Percentiles rank a stretch among this genome's conserved stretches.
These are phyloP conservation scores for Sporothrix brasiliensis DNA, from an alignment of 2,329 filamentous ascomycete genomes.

Conservation along the genomic window DNA sequence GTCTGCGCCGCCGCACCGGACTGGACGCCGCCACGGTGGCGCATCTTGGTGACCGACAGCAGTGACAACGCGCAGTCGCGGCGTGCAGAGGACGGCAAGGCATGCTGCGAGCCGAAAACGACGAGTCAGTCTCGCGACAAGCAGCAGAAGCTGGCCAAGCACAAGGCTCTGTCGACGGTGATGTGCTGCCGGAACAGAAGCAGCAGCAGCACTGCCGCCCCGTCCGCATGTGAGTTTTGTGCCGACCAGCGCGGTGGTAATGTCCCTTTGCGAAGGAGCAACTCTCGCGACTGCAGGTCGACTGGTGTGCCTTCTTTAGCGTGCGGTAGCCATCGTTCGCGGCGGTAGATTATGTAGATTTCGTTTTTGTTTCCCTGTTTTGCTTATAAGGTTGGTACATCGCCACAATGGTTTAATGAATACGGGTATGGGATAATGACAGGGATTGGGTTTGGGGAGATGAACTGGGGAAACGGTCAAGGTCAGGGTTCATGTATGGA, in stretches of 20 bases:
- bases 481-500: neutral
- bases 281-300: neutral
- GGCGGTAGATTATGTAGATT: neutral
- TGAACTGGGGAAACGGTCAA: neutral
- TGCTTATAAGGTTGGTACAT: neutral
- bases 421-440: neutral
- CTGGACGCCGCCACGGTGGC: slow-evolving; percentile 46
- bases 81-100: neutral
- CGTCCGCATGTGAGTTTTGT: neutral
- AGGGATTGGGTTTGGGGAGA: neutral
- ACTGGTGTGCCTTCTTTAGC: neutral
- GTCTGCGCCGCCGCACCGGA: slow-evolving; percentile 32
- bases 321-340: neutral
- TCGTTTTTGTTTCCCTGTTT: neutral
- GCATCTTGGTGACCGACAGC: slow-evolving; percentile 42
- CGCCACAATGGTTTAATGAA: neutral
- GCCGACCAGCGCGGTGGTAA: neutral
- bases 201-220: neutral
- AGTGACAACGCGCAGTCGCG: neutral
- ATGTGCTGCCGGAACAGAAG: neutral
- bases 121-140: neutral
- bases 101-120: neutral
- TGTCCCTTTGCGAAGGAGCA: neutral
- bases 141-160: neutral
- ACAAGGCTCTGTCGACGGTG: neutral